A percentile compares a stretch with the other conserved stretches of the same genome.
Evolutionary conservation across 2,329 filamentous ascomycete genomes (phyloP).

Genomic region (Pyricularia grisea): DNA sequence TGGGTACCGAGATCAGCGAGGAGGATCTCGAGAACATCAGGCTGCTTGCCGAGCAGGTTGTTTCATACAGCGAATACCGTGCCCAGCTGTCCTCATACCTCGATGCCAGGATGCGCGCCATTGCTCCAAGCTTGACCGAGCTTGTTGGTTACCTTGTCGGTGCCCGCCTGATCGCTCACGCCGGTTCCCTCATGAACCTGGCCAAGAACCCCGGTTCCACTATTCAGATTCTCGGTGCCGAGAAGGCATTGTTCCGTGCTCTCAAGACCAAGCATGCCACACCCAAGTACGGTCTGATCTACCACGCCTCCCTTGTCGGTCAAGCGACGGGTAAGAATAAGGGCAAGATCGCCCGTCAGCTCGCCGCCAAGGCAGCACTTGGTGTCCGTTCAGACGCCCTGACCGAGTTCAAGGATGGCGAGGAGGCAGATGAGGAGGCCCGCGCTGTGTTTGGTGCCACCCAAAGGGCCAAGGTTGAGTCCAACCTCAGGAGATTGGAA

Average conservation of each 20-base stretch:
- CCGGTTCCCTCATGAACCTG: constrained; percentile 87
- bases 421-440: constrained; percentile 76
- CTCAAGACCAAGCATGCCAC: constrained; percentile 99
- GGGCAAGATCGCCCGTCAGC: constrained; percentile 96
- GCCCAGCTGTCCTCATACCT: constrained; percentile 82
- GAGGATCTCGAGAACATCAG: constrained; percentile 92
- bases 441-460: constrained; percentile 70
- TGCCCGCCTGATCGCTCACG: constrained; percentile 87
- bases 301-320: constrained; percentile 86
- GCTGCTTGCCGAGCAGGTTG: constrained; percentile 84
- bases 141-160: constrained; percentile 91
- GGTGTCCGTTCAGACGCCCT: constrained; percentile 89
- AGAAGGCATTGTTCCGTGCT: constrained; percentile 97
- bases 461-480: constrained; percentile 64
- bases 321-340: constrained; percentile 98
- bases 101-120: constrained; percentile 87
- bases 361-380: constrained; percentile 87
- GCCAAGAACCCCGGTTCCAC: constrained; percentile 93
- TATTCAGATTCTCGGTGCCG: constrained; percentile 94
- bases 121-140: constrained; percentile 90
- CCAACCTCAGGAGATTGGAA: constrained; percentile 68
- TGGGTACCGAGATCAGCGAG: constrained; percentile 94
- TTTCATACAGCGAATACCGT: constrained; percentile 85
- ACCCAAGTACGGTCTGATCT: constrained; percentile 94
- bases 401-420: constrained; percentile 64